Percentiles rank a stretch among this genome's conserved stretches.
Conservation (phyloP, 352 stramenopile genomes). For the Phytophthora nicotianae region DNA sequence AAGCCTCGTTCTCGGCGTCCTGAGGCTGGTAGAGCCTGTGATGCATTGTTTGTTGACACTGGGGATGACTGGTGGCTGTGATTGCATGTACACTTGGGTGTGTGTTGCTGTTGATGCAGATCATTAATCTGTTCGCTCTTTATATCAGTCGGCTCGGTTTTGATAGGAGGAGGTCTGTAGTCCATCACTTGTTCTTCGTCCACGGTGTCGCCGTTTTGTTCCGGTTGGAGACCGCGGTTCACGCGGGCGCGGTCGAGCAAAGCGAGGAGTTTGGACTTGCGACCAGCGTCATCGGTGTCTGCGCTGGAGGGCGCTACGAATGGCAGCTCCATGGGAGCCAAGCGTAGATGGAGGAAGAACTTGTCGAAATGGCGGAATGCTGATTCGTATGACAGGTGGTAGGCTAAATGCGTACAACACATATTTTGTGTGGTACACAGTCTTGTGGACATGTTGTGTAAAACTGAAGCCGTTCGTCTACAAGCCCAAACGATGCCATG, state of each 20-base stretch:
- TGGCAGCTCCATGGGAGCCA: slow-evolving; percentile 23
- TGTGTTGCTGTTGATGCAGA: neutral
- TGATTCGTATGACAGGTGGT: neutral
- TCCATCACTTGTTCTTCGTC: slow-evolving; percentile 9
- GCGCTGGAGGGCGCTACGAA: neutral
- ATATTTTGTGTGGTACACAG: neutral
- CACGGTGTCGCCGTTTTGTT: slow-evolving; percentile 3
- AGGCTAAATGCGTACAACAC: neutral
- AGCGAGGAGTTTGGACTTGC: slow-evolving; percentile 40
- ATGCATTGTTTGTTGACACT: neutral
- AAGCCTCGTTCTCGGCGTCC: neutral
- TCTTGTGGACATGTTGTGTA: neutral
- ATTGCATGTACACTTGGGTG: slow-evolving; percentile 4
- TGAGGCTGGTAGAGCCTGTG: neutral
- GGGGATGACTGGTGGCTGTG: slow-evolving; percentile 12
- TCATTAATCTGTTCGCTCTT: neutral
- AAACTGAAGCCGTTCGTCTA: slow-evolving; percentile 9
- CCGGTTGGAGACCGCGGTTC: slow-evolving; percentile 29
- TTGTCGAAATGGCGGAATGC: neutral
- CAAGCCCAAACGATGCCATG: too few relatives aligned
- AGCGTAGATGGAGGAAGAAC: neutral
- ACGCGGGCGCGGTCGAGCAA: slow-evolving; percentile 49
- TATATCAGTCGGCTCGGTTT: slow-evolving; percentile 19
- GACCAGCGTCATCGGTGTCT: slow-evolving; percentile 14
- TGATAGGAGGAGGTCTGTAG: slow-evolving; percentile 9